Conservation (phyloP, 1,284 basidiomycete genomes). For the Microbotryum violaceum region DNA sequence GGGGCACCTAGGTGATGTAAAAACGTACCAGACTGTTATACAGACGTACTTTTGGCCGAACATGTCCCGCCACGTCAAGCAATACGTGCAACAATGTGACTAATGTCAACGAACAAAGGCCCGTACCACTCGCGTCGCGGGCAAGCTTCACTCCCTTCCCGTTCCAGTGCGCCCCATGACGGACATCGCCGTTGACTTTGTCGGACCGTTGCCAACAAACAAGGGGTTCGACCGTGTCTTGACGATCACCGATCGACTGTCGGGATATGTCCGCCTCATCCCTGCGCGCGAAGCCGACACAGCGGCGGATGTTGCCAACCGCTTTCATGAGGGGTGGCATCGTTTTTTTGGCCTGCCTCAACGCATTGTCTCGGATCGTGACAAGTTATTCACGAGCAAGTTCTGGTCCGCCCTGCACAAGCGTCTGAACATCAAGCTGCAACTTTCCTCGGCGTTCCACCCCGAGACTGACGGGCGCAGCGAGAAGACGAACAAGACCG, state of each 20-base stretch:
- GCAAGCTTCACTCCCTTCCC: conserved; percentile 9
- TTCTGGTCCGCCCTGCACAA: conserved; percentile 35
- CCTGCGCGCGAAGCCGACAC: conserved; percentile 18
- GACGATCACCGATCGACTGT: conserved; percentile 43
- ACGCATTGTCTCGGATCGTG: conserved; percentile 32
- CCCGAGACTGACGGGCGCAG: conserved; percentile 41
- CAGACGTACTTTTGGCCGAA: no score
- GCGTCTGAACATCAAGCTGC: conserved; percentile 24
- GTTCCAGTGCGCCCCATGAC: conserved; percentile 5
- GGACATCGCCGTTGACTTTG: conserved; percentile 19
- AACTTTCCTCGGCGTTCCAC: conserved; percentile 47
- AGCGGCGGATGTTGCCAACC: conserved; percentile 32
- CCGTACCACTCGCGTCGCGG: neutral
- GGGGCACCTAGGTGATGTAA: no score
- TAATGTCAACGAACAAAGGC: conserved; percentile 21
- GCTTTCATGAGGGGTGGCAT: conserved; percentile 35
- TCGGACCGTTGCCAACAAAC: conserved; percentile 44
- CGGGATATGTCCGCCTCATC: conserved; percentile 43
- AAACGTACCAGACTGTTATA: no score
- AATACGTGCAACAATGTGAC: no score
- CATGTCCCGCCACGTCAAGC: no score
- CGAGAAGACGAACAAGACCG: conserved; percentile 27
- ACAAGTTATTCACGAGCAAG: conserved; percentile 32
- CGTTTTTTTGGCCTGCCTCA: conserved; percentile 43
- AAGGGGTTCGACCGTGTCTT: conserved; percentile 42